These are phyloP conservation scores for Ceratocystis eucalypticola DNA, from an alignment of 2,329 filamentous ascomycete species.

Conservation along the genomic window DNA sequence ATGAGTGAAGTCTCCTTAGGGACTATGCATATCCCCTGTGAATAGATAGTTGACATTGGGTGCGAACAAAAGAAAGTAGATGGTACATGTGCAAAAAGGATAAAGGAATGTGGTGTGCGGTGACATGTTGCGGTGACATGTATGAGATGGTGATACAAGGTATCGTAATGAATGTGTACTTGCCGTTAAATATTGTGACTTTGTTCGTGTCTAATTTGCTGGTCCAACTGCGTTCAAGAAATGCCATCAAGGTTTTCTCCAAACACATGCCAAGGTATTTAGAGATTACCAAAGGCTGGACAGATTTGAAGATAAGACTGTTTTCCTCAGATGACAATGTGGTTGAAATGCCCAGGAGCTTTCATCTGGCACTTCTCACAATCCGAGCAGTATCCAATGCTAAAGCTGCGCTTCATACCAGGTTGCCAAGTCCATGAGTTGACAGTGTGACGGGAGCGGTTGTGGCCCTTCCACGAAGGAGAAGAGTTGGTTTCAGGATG, in stretches of 20 bases:
- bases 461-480: conserved; percentile 41
- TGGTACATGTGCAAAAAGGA: neutral
- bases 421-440: conserved; percentile 48
- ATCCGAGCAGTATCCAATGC: conserved; percentile 64
- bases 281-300: no score
- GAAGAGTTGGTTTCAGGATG: conserved; percentile 23
- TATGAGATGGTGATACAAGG: neutral
- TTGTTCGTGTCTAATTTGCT: neutral
- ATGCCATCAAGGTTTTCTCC: neutral
- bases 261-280: neutral
- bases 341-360: conserved; percentile 68
- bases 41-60: neutral
- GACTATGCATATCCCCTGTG: conserved; percentile 9
- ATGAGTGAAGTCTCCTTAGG: neutral
- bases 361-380: conserved; percentile 65
- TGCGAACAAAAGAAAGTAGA: neutral
- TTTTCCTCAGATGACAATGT: conserved; percentile 51
- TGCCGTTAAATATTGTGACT: neutral
- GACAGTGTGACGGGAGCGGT: conserved; percentile 45
- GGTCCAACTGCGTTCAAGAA: neutral
- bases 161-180: neutral
- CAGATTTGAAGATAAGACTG: neutral
- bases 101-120: neutral
- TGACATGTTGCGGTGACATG: no score
- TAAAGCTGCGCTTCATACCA: conserved; percentile 56